A percentile compares a stretch with the other conserved stretches of the same genome.
Conservation (phyloP, 129 eudicot species). For the Deinandra increscens region DNA sequence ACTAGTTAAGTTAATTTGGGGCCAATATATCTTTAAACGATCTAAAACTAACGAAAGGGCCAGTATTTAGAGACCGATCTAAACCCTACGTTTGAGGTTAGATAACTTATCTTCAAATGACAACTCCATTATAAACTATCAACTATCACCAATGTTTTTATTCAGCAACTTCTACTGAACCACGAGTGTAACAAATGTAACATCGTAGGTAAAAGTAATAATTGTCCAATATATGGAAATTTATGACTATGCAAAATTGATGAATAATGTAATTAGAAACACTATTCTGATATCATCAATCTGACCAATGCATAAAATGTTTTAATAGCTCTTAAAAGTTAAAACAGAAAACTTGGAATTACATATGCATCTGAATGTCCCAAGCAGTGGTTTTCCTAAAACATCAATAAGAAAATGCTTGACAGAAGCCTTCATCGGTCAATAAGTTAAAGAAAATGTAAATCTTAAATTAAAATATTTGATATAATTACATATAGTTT, state of each 20-base stretch:
- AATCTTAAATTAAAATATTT: conserved; percentile 3
- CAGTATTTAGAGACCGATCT: conserved; percentile 5
- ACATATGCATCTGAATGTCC: neutral
- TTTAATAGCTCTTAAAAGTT: neutral
- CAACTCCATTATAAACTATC: conserved; percentile 12
- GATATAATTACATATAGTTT: neutral
- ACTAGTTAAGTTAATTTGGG: conserved; percentile 39
- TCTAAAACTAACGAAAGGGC: conserved; percentile 17
- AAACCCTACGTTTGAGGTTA: conserved; percentile 14
- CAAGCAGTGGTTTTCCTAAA: neutral
- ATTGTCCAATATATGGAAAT: neutral
- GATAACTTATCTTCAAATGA: conserved; percentile 13
- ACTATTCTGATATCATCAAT: neutral
- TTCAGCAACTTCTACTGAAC: conserved; percentile 10
- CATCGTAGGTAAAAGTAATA: neutral
- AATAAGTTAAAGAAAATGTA: neutral
- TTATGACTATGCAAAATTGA: neutral
- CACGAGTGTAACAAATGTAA: neutral
- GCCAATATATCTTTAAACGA: conserved; percentile 13
- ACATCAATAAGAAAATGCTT: neutral
- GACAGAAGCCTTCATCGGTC: neutral
- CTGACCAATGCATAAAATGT: conserved; percentile 2
- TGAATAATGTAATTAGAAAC: neutral
- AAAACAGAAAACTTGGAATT: neutral
- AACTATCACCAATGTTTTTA: conserved; percentile 4